phyloP scores from a whole-genome alignment of 164 flowering plant genomes.

The Vitis amurensis region DNA sequence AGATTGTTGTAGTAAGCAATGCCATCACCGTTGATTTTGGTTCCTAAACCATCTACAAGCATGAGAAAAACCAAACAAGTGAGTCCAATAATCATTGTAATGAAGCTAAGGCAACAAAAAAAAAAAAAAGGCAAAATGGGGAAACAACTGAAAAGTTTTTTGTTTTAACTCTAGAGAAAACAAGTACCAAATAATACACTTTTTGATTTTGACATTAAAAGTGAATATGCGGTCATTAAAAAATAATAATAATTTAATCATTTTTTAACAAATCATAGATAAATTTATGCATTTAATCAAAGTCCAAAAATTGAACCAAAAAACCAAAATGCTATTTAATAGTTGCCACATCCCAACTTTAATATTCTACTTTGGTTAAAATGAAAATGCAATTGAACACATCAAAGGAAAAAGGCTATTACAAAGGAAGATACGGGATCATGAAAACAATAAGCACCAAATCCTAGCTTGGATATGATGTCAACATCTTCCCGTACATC shows the following conservation, averaged over 20 bases:
- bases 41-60: slow-evolving; percentile 80
- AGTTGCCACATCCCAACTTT: too few relatives aligned
- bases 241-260: too few relatives aligned
- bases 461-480: slow-evolving; percentile 79
- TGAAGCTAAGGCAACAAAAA: neutral
- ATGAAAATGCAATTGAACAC: neutral
- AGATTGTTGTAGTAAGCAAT: slow-evolving; percentile 74
- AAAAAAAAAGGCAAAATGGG: neutral
- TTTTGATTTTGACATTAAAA: neutral
- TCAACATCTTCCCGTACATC: slow-evolving; percentile 75
- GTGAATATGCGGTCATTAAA: too few relatives aligned
- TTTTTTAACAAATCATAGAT: too few relatives aligned
- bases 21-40: slow-evolving; percentile 68
- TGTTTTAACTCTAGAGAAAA: too few relatives aligned
- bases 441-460: slow-evolving; percentile 88
- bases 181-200: too few relatives aligned
- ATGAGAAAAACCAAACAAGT: neutral
- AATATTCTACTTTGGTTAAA: neutral
- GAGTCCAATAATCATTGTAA: neutral
- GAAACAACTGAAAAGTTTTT: too few relatives aligned
- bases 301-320: too few relatives aligned
- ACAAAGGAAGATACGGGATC: slow-evolving; percentile 96
- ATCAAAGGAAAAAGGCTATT: slow-evolving; percentile 4
- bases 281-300: too few relatives aligned
- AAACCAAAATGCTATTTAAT: too few relatives aligned